Evolutionary conservation across 768 basidiomycete genomes (phyloP).

Genomic region (Boletus edulis): DNA sequence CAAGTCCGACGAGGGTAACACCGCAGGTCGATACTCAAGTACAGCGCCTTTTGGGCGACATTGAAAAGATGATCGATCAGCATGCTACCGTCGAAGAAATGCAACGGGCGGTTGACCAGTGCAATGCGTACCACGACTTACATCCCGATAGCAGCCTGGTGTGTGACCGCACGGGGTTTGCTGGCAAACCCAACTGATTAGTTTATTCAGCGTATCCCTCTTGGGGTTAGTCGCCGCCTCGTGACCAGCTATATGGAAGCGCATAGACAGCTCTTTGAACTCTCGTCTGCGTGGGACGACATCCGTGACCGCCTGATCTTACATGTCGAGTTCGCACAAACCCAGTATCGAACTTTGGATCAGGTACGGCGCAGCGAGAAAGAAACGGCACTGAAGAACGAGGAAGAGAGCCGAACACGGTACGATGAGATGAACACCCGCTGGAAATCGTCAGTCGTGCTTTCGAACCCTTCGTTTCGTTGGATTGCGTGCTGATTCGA

Average conservation of each 20-base stretch:
- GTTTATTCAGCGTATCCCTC: neutral
- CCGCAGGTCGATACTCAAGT: neutral
- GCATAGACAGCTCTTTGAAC: neutral
- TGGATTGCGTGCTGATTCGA: neutral
- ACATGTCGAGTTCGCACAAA: neutral
- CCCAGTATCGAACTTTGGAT: neutral
- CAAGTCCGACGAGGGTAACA: neutral
- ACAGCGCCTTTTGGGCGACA: neutral
- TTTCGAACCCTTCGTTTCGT: no score
- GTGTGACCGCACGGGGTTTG: neutral
- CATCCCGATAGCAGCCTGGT: neutral
- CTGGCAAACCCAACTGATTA: neutral
- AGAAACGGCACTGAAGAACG: neutral
- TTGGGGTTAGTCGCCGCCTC: neutral
- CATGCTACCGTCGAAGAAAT: conserved; percentile 5
- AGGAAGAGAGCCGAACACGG: neutral
- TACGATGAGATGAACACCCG: neutral
- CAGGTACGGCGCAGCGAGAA: neutral
- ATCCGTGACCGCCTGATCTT: neutral
- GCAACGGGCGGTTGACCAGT: neutral
- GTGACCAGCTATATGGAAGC: neutral
- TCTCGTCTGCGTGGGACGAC: neutral
- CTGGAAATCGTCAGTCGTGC: conserved; percentile 4
- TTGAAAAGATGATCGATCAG: neutral
- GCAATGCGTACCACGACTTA: neutral